These are phyloP conservation scores for Lachnellula cervina DNA, from an alignment of 2,329 filamentous ascomycete species.

Conservation along the genomic window DNA sequence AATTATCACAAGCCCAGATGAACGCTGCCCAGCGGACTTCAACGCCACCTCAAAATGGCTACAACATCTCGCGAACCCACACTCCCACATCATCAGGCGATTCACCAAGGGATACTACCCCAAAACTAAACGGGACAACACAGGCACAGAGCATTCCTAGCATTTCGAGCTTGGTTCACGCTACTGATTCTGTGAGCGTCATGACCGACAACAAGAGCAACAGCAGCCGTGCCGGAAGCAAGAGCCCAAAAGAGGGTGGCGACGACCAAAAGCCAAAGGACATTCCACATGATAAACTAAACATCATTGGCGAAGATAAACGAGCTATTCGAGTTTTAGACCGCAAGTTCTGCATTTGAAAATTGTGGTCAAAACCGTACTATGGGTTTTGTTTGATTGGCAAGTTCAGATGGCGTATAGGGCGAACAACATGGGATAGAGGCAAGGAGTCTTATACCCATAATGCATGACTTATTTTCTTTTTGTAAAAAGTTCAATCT, in stretches of 20 bases:
- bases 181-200: constrained; percentile 26
- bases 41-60: constrained; percentile 21
- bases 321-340: constrained; percentile 63
- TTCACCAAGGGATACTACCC: constrained; percentile 16
- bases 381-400: too few species aligned
- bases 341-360: constrained; percentile 44
- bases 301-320: constrained; percentile 53
- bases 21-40: constrained; percentile 11
- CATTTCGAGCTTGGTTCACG: constrained; percentile 30
- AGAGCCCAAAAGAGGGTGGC: constrained; percentile 21
- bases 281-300: constrained; percentile 52
- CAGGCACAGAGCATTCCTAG: constrained; percentile 30
- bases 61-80: constrained; percentile 15
- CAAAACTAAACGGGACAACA: constrained; percentile 18
- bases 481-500: background rate
- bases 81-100: constrained; percentile 18
- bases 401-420: too few species aligned
- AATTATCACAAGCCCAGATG: constrained; percentile 19
- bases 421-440: background rate
- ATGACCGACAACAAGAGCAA: constrained; percentile 29
- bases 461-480: background rate
- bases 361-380: background rate
- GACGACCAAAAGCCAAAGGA: constrained; percentile 41
- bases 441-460: constrained; percentile 3
- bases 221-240: constrained; percentile 25